phyloP scores from a whole-genome alignment of 805 yeast species.

The Saccharomycopsis fodiens region DNA sequence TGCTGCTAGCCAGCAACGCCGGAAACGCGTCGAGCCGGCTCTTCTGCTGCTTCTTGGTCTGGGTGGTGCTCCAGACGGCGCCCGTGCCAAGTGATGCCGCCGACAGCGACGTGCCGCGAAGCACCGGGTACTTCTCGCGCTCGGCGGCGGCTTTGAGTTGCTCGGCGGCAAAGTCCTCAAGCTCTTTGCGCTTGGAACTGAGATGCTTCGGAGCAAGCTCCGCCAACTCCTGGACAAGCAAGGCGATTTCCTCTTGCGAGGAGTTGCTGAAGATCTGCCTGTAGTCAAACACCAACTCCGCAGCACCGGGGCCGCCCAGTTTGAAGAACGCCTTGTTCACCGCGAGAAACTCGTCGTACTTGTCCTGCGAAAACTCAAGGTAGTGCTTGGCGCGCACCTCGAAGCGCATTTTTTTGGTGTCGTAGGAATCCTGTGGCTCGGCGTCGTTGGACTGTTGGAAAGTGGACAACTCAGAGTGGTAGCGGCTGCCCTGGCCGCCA shows the following conservation, averaged over 20 bases:
- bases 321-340: slow-evolving; percentile 42
- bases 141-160: slow-evolving; percentile 19
- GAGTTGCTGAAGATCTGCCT: slow-evolving; percentile 36
- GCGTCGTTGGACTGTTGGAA: slow-evolving; percentile 19
- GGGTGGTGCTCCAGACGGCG: not conserved
- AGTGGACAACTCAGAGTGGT: slow-evolving; percentile 6
- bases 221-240: slow-evolving; percentile 53
- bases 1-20: slow-evolving; percentile 29
- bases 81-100: not conserved
- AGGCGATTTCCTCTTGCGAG: slow-evolving; percentile 41
- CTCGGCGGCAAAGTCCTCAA: slow-evolving; percentile 25
- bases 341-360: slow-evolving; percentile 40
- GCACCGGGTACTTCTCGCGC: slow-evolving; percentile 42
- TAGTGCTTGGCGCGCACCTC: slow-evolving; percentile 85
- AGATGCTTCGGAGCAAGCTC: slow-evolving; percentile 42
- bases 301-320: slow-evolving; percentile 36
- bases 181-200: slow-evolving; percentile 35
- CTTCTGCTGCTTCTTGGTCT: not conserved
- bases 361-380: slow-evolving; percentile 43
- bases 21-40: slow-evolving; percentile 38
- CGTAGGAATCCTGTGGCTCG: slow-evolving; percentile 30
- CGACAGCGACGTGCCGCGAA: slow-evolving; percentile 26
- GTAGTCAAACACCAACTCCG: slow-evolving; percentile 41
- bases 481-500: slow-evolving; percentile 21
- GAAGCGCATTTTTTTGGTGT: slow-evolving; percentile 50